These are phyloP conservation scores for Sporothrix pseudoabietina DNA, from an alignment of 2,329 filamentous ascomycete genomes.

Conservation along the genomic window DNA sequence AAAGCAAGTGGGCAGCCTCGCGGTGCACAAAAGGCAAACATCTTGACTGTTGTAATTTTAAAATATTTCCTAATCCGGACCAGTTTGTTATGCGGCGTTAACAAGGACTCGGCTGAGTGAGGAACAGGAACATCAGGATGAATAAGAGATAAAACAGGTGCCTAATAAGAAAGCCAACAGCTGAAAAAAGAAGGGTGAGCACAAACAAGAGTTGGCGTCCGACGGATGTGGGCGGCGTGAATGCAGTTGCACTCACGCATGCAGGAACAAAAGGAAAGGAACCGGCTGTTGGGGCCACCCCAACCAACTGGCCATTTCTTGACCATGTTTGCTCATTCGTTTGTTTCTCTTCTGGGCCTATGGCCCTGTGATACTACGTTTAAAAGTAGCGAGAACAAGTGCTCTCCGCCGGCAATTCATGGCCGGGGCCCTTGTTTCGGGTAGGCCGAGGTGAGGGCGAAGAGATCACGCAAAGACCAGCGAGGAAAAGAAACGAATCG, in stretches of 20 bases:
- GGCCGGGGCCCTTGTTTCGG: conserved; percentile 13
- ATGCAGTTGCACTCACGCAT: neutral
- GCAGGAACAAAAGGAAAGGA: conserved; percentile 8
- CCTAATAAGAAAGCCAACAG: neutral
- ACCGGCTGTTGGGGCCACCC: neutral
- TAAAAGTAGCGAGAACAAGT: neutral
- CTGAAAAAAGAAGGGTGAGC: neutral
- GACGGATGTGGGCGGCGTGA: neutral
- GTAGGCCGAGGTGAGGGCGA: conserved; percentile 4
- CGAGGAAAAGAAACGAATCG: neutral
- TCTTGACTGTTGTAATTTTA: conserved; percentile 27
- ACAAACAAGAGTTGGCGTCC: neutral
- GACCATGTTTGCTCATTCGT: neutral
- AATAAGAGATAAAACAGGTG: neutral
- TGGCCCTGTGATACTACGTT: neutral
- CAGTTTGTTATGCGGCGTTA: conserved; percentile 50
- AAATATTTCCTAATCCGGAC: conserved; percentile 50
- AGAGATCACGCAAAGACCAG: neutral
- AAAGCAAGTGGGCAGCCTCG: conserved; percentile 29
- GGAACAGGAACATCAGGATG: neutral
- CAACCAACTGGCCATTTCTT: neutral
- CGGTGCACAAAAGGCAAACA: neutral
- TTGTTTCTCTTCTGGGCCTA: neutral
- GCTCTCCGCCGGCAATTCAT: neutral
- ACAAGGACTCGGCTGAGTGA: neutral